Conservation (phyloP, 2,329 filamentous ascomycete genomes). For the Beauveria sp. region DNA sequence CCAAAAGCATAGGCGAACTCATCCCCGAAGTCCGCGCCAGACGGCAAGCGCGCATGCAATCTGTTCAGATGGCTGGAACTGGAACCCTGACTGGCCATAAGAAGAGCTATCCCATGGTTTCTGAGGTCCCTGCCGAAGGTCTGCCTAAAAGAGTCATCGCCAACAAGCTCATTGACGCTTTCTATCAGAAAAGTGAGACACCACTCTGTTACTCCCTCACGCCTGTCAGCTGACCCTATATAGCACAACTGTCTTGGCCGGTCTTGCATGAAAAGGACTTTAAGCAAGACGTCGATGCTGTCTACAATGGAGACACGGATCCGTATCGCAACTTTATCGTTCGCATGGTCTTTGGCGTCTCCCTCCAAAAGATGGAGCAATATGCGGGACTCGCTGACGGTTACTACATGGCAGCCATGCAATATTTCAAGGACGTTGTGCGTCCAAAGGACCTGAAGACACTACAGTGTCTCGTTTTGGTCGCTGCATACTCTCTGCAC, state of each 20-base stretch:
- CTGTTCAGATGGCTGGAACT: slow-evolving; percentile 41
- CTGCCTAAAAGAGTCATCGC: slow-evolving; percentile 69
- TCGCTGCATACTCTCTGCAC: slow-evolving; percentile 85
- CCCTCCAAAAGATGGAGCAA: slow-evolving; percentile 84
- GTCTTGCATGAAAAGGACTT: slow-evolving; percentile 80
- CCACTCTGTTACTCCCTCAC: not conserved
- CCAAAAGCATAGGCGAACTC: slow-evolving; percentile 85
- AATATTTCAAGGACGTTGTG: slow-evolving; percentile 73
- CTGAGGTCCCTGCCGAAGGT: slow-evolving; percentile 68
- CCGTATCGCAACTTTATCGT: slow-evolving; percentile 82
- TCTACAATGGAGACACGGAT: slow-evolving; percentile 69
- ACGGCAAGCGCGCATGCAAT: slow-evolving; percentile 52
- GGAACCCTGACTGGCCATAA: slow-evolving; percentile 50
- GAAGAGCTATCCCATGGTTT: slow-evolving; percentile 88
- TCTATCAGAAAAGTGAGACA: slow-evolving; percentile 68
- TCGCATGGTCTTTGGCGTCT: slow-evolving; percentile 89
- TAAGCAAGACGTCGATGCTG: slow-evolving; percentile 66
- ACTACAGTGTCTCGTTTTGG: slow-evolving; percentile 78
- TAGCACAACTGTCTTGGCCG: slow-evolving; percentile 83
- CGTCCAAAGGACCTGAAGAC: slow-evolving; percentile 85
- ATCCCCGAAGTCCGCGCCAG: slow-evolving; percentile 65
- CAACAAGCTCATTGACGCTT: slow-evolving; percentile 75
- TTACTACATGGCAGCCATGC: slow-evolving; percentile 86
- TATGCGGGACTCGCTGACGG: slow-evolving; percentile 93
- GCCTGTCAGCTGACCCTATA: slow-evolving; percentile 12